Base-by-base conservation (phyloP, 2,329 filamentous ascomycete genomes). In the Fusarium tricinctum region DNA sequence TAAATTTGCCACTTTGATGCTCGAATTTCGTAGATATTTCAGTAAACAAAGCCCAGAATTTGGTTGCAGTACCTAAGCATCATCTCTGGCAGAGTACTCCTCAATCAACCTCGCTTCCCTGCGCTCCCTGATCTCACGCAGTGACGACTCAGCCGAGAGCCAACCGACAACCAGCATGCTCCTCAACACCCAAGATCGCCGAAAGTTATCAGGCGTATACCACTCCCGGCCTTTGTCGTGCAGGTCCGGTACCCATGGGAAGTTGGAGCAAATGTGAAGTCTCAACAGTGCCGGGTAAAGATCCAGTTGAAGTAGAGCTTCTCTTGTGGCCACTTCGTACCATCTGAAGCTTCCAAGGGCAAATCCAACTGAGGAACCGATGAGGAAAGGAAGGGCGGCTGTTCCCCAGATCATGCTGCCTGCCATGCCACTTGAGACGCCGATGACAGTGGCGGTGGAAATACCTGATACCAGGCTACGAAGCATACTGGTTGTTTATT, bases 341-440 rank as follows among this genome's bases (percentile, higher is more conserved):
- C 51, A 58, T 6, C 56, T 28, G 20, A 46, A 58, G 15, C 56
- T 58, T 9, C 56, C 56, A 1, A 58, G 20, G 0, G 56, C 51
- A n/a, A 58, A 58, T 1, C 56, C 56, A 1, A 58, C 10, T 2
- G 56, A 58, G 3, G 56, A 58, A 0, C 56, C 56, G 12, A 58
- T 32, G 8, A 58, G 26, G 3, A 58, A 58, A 0, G 56, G 56
- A 0, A 58, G 20, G 1, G 51, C 42, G 1, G 51, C 56, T 40
- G 56, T 58, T 23, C 56, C 56, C 52, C 52, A 58, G 20, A 58
- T 57, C 26, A 58, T 57, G 33, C 56, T 58, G 20, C 56, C 56
- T 1, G 30, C 26, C 56, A 58, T 58, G 2, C 51, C 56, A 12
- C 56, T 57, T 10, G 23, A 23, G 20, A 57, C 32, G 4, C 56